These are phyloP conservation scores for Rhynchospora pubera DNA, from an alignment of 176 grass and related monocot genomes.

Conservation along the genomic window DNA sequence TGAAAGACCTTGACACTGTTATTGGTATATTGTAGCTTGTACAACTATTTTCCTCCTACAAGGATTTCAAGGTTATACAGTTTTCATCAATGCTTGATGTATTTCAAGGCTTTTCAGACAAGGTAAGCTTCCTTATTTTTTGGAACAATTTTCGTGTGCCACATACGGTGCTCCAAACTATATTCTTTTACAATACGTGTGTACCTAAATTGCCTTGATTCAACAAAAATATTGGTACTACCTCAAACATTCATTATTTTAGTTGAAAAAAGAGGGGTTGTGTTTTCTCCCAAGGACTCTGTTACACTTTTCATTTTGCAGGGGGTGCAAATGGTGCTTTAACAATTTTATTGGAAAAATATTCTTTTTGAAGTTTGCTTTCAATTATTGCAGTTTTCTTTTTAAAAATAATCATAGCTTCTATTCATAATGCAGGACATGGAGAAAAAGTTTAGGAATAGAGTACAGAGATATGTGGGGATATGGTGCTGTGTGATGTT, in stretches of 20 bases:
- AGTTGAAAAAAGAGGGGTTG: too few species aligned
- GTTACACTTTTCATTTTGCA: neutral
- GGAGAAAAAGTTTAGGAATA: slow-evolving; percentile 65
- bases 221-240: neutral
- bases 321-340: neutral
- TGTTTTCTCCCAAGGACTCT: neutral
- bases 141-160: neutral
- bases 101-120: slow-evolving; percentile 69
- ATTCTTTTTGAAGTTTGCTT: neutral
- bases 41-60: slow-evolving; percentile 53
- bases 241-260: neutral
- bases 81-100: slow-evolving; percentile 84
- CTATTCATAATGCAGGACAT: slow-evolving; percentile 37
- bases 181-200: neutral
- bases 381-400: neutral
- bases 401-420: neutral
- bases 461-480: slow-evolving; percentile 77
- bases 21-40: slow-evolving; percentile 42
- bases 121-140: slow-evolving; percentile 35
- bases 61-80: slow-evolving; percentile 68
- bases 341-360: neutral
- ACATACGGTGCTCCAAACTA: neutral
- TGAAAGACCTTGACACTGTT: neutral
- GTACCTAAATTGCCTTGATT: neutral
- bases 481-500: slow-evolving; percentile 87